Evolutionary conservation across 2,329 filamentous ascomycete species (phyloP).

Genomic region (Alternaria longipes): DNA sequence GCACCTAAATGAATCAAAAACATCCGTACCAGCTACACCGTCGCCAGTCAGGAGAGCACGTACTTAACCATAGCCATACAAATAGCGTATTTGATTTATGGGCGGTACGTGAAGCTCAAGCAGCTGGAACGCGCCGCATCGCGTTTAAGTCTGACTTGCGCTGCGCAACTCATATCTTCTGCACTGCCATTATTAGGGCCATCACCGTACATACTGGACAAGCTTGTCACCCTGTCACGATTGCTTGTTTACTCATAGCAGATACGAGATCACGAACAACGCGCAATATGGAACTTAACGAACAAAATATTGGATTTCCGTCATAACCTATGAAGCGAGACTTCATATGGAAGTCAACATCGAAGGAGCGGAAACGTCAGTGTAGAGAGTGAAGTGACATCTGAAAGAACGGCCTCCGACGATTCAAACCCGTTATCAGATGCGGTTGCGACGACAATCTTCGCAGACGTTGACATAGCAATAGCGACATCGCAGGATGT

Average conservation of each 20-base stretch:
- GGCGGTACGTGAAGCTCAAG: not conserved
- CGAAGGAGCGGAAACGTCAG: not conserved
- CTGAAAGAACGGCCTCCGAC: not conserved
- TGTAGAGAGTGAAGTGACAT: not conserved
- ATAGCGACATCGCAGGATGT: slow-evolving; percentile 33
- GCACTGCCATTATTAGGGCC: not conserved
- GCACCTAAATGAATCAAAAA: not conserved
- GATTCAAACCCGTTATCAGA: slow-evolving; percentile 9
- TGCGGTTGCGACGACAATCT: slow-evolving; percentile 33
- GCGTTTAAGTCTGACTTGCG: not conserved
- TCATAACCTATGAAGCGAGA: not conserved
- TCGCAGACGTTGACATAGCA: slow-evolving; percentile 35
- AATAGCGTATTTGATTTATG: slow-evolving; percentile 2
- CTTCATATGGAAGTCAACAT: not conserved
- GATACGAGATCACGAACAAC: not conserved
- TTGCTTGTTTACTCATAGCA: not conserved
- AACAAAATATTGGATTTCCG: not conserved
- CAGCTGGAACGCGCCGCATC: slow-evolving; percentile 12
- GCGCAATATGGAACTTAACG: not conserved
- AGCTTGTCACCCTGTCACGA: slow-evolving; percentile 13
- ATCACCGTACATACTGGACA: not conserved
- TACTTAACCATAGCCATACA: slow-evolving; percentile 12
- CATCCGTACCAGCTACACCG: not conserved
- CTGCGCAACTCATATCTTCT: not conserved
- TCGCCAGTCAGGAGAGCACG: no score